These are phyloP conservation scores for Heliamphora exappendiculata DNA, from an alignment of 148 eudicot species.

Conservation along the genomic window DNA sequence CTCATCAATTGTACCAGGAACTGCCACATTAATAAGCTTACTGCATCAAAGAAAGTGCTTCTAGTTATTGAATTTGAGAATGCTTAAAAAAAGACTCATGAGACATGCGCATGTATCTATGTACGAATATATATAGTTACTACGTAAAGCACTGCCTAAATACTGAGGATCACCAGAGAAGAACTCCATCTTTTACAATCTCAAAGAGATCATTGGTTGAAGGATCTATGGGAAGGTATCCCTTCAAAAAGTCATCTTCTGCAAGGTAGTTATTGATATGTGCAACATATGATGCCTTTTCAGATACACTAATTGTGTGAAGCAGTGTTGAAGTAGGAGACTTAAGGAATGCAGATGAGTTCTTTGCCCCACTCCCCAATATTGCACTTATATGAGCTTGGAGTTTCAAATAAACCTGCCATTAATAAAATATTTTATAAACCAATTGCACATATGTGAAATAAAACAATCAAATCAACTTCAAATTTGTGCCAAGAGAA, in stretches of 20 bases:
- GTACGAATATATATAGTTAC: no score
- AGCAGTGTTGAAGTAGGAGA: constrained; percentile 94
- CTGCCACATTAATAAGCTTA: constrained; percentile 97
- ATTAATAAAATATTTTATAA: constrained; percentile 10
- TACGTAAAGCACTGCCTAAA: constrained; percentile 5
- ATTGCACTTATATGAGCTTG: constrained; percentile 70
- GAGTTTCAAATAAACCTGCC: constrained; percentile 79
- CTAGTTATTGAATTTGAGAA: constrained; percentile 3
- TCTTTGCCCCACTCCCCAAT: constrained; percentile 77
- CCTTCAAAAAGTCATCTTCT: constrained; percentile 73
- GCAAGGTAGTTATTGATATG: constrained; percentile 92
- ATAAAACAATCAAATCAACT: background rate
- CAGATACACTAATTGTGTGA: constrained; percentile 96
- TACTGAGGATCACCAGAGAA: constrained; percentile 62
- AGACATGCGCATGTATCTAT: background rate
- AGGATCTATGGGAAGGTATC: constrained; percentile 83
- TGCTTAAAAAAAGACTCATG: background rate
- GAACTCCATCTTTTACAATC: constrained; percentile 93
- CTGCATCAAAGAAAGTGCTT: constrained; percentile 35
- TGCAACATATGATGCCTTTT: constrained; percentile 85
- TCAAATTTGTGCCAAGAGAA: background rate
- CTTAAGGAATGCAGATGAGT: constrained; percentile 85
- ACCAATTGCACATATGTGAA: background rate
- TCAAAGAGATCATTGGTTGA: constrained; percentile 91
- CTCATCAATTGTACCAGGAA: constrained; percentile 98